Percentiles rank a stretch among this genome's conserved stretches.
phyloP scores from a whole-genome alignment of 1,284 basidiomycete species.

The Puccinia novopanici region DNA sequence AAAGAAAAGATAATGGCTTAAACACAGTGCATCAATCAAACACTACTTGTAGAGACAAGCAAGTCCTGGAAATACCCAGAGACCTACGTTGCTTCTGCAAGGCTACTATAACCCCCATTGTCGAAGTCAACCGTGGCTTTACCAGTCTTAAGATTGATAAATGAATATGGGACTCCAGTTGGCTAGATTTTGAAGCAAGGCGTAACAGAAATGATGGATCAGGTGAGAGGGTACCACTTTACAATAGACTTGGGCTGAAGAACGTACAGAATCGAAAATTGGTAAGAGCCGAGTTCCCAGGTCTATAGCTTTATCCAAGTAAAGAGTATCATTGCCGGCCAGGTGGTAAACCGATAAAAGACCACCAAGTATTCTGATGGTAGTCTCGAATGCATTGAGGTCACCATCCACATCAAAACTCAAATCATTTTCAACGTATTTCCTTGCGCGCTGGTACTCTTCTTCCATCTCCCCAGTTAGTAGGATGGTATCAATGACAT shows the following conservation, averaged over 20 bases:
- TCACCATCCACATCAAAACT: conserved; percentile 76
- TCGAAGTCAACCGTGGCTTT: conserved; percentile 70
- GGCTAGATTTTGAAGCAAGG: conserved; percentile 57
- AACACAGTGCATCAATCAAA: background rate
- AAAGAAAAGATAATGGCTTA: background rate
- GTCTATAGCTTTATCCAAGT: conserved; percentile 74
- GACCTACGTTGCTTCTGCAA: conserved; percentile 71
- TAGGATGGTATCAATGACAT: conserved; percentile 42
- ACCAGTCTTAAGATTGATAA: conserved; percentile 72
- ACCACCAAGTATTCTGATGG: conserved; percentile 78
- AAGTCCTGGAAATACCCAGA: background rate
- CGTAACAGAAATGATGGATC: background rate
- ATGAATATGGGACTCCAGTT: conserved; percentile 76
- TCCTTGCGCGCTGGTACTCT: conserved; percentile 25
- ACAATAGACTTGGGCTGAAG: background rate
- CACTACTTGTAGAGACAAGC: background rate
- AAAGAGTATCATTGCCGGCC: conserved; percentile 66
- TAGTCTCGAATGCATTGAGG: conserved; percentile 90
- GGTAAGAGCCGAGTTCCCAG: conserved; percentile 82
- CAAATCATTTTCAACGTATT: conserved; percentile 66
- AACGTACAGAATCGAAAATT: conserved; percentile 69
- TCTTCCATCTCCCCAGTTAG: conserved; percentile 31
- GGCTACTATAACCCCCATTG: conserved; percentile 71
- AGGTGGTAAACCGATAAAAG: conserved; percentile 81
- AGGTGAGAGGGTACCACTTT: background rate